A percentile compares a stretch with the other conserved stretches of the same genome.
These are phyloP conservation scores for Sambucus nigra DNA, from an alignment of 129 eudicot genomes.

Conservation along the genomic window DNA sequence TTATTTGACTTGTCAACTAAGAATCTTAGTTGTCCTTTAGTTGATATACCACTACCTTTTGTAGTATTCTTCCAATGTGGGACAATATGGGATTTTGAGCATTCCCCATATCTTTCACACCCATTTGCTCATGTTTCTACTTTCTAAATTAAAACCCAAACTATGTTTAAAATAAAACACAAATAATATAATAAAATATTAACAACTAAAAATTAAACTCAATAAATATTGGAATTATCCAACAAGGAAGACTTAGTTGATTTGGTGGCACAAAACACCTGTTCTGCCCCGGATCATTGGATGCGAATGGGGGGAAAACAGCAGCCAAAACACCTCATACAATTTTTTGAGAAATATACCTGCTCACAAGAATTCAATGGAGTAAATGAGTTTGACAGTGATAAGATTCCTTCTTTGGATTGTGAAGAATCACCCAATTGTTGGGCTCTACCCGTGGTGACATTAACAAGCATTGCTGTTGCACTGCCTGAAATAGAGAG, in stretches of 20 bases:
- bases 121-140: too few species aligned
- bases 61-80: too few species aligned
- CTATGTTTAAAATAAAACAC: too few species aligned
- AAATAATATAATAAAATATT: too few species aligned
- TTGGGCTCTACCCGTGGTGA: conserved; percentile 72
- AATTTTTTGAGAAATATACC: conserved; percentile 23
- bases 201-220: too few species aligned
- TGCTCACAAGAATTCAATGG: conserved; percentile 27
- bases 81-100: too few species aligned
- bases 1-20: too few species aligned
- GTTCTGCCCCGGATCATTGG: conserved; percentile 40
- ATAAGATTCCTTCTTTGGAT: conserved; percentile 32
- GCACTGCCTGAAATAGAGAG: conserved; percentile 33
- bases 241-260: conserved; percentile 44
- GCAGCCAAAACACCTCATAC: conserved; percentile 46
- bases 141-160: too few species aligned
- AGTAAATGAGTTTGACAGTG: conserved; percentile 39
- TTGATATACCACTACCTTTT: too few species aligned
- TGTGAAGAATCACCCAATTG: conserved; percentile 47
- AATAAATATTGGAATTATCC: too few species aligned
- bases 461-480: conserved; percentile 56
- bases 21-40: too few species aligned
- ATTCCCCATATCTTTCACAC: too few species aligned
- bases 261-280: conserved; percentile 34
- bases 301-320: conserved; percentile 40